Evolutionary conservation across 1,284 basidiomycete genomes (phyloP), one percentile per base, ranked within the genome.

Genomic region (Marasmius fiardii): DNA sequence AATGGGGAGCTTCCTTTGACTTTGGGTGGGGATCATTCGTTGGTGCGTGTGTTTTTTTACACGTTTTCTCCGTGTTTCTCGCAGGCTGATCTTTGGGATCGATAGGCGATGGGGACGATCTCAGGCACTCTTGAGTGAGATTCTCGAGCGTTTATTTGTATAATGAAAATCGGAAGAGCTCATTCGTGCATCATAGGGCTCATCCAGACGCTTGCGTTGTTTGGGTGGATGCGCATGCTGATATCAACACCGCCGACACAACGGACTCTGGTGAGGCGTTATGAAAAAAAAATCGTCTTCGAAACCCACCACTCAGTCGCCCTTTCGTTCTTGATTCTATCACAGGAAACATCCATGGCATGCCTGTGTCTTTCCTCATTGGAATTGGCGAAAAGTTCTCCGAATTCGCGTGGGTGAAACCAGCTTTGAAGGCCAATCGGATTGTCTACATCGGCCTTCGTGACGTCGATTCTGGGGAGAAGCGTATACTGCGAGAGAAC

Each of bases 281-380:
- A 54, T 49, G 58, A 24, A 23, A n/a, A n/a, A n/a, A n/a, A n/a
- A n/a, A n/a, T n/a, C n/a, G n/a, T n/a, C n/a, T n/a, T n/a, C n/a
- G n/a, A n/a, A n/a, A n/a, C n/a, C n/a, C n/a, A n/a, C n/a, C n/a
- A n/a, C n/a, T n/a, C n/a, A n/a, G 28, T 43, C 14, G 20, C 49
- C 43, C 43, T 55, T 57, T 65, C 55, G 58, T 26, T 35, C 12
- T 16, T 28, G 1, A 14, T n/a, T n/a, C n/a, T n/a, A n/a, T n/a
- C n/a, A n/a, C 67, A 87, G 87, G 96, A 45, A 98, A 99, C 74
- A 86, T 99, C 60, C 97, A 99, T 75, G 97, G 97, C 61, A 98
- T 97, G 88, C 97, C 96, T 37, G 83, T 98, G 49, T 93, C 96
- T 18, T 99, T 99, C 84, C 85, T 99, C 52, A 81, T 95, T 54